Base-by-base conservation (phyloP, 2,329 filamentous ascomycete species). In the Thielaviopsis cerberus region DNA sequence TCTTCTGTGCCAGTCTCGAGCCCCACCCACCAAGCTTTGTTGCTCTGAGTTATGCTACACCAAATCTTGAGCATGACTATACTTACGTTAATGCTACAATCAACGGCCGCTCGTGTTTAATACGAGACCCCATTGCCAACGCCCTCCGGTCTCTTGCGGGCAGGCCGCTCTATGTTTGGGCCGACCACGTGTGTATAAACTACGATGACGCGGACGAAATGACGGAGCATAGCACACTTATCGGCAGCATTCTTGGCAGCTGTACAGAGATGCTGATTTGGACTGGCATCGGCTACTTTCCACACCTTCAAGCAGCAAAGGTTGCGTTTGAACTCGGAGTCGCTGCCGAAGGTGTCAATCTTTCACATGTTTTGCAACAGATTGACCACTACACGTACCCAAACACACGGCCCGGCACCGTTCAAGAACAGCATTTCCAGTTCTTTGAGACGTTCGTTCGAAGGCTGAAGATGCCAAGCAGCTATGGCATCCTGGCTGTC, bases 131-230 rank as follows among this genome's bases (percentile, higher is more conserved):
- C 24, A 53, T 53, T 27, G 51, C 51, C 17, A 27, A 22, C 24
- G 51, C 51, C 25, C 51, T 53, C 20, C n/a, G 24, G 17, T 27
- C 13, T 25, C 27, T 20, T 25, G 10, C 51, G n/a, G 17, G 51
- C 22, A 27, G 13, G 25, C 13, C 51, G 24, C 24, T 26, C 6
- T 53, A 53, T 27, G 25, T 30, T 24, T 62, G 61, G 59, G 59
- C 59, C 8, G 61, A 62, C 10, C 57, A 62, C n/a, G 57, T 61
- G 6, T 61, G 61, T 2, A 61, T 61, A 4, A 58, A 62, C 10
- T 57, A 61, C 7, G 7, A 24, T 11, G 53, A 61, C 22, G 13
- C 34, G 0, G 13, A 37, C 1, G 61, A 62, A 37, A 62, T 59
- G 26, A 53, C 26, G 10, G 37, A 41, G 17, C 54, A 62, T 34